A percentile compares a stretch with the other conserved stretches of the same genome.
phyloP scores from a whole-genome alignment of 495 filamentous ascomycete species.

The Neurospora sp. region DNA sequence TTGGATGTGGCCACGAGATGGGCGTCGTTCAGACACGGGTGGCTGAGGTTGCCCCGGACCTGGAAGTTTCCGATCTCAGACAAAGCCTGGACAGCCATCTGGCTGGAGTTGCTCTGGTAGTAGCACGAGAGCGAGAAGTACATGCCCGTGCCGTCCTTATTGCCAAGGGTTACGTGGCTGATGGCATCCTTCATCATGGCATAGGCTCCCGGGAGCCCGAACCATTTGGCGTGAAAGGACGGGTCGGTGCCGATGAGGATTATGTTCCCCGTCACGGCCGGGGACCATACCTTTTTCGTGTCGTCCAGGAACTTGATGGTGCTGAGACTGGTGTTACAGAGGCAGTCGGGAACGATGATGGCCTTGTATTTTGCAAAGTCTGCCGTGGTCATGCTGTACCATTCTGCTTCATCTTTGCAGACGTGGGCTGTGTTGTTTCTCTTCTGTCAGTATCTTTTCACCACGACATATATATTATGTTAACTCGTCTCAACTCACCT shows the following conservation, averaged over 20 bases:
- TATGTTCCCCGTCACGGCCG: slow-evolving; percentile 23
- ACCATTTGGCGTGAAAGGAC: slow-evolving; percentile 19
- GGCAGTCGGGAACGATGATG: slow-evolving; percentile 19
- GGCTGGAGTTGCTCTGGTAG: slow-evolving; percentile 12
- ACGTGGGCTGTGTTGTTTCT: slow-evolving; percentile 15
- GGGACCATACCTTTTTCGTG: slow-evolving; percentile 19
- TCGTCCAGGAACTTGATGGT: slow-evolving; percentile 21
- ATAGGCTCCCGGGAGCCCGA: slow-evolving; percentile 13
- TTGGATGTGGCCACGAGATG: slow-evolving; percentile 35
- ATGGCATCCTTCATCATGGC: slow-evolving; percentile 21
- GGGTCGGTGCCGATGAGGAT: slow-evolving; percentile 23
- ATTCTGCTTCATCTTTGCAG: slow-evolving; percentile 18
- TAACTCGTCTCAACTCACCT: slow-evolving; percentile 4
- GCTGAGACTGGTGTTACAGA: slow-evolving; percentile 16
- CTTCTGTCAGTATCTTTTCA: too few relatives aligned
- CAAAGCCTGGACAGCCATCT: slow-evolving; percentile 28
- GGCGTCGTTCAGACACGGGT: slow-evolving; percentile 32
- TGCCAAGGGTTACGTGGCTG: slow-evolving; percentile 12
- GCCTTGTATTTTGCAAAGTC: slow-evolving; percentile 24
- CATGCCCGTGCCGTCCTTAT: slow-evolving; percentile 18
- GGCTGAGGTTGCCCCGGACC: slow-evolving; percentile 28
- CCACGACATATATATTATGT: too few relatives aligned
- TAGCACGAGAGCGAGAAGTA: slow-evolving; percentile 26
- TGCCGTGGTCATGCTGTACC: slow-evolving; percentile 20
- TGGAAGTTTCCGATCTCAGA: slow-evolving; percentile 35